Evolutionary conservation across 345 rosid genomes (phyloP).

Genomic region (Populus deltoides): DNA sequence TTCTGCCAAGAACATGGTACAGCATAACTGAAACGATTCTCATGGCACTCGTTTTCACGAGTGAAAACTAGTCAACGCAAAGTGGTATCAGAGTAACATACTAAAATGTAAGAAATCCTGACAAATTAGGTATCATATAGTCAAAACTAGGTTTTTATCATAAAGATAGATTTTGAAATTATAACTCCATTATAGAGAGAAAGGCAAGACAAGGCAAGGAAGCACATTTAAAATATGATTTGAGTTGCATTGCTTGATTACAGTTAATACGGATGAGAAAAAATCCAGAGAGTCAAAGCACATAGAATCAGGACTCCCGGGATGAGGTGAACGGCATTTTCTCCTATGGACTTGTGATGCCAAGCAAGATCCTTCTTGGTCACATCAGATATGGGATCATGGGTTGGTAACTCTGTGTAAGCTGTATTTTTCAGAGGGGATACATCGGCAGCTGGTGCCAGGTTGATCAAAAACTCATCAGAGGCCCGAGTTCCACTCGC

Average conservation of each 20-base stretch:
- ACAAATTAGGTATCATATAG: too few species aligned
- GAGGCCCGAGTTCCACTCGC: constrained; percentile 37
- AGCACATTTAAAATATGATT: too few species aligned
- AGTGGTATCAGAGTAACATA: too few species aligned
- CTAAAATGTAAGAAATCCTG: too few species aligned
- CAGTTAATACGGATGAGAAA: constrained; percentile 28
- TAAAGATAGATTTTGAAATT: too few species aligned
- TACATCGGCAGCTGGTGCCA: constrained; percentile 19
- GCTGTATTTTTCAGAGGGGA: constrained; percentile 9
- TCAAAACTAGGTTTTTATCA: too few species aligned
- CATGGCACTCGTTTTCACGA: too few species aligned
- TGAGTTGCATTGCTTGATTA: not conserved
- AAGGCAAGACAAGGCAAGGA: too few species aligned
- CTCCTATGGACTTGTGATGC: constrained; percentile 33
- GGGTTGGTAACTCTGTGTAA: constrained; percentile 25
- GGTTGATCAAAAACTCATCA: constrained; percentile 42
- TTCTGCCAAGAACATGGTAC: too few species aligned
- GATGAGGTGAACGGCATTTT: constrained; percentile 50
- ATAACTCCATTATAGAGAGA: too few species aligned
- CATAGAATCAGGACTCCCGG: constrained; percentile 55
- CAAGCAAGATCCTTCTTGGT: constrained; percentile 45
- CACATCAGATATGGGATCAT: constrained; percentile 20
- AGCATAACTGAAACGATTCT: too few species aligned
- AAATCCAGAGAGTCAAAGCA: constrained; percentile 57
- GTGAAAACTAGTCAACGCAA: too few species aligned